Conservation (phyloP, 179 eudicot species). For the Silene noctiflora region DNA sequence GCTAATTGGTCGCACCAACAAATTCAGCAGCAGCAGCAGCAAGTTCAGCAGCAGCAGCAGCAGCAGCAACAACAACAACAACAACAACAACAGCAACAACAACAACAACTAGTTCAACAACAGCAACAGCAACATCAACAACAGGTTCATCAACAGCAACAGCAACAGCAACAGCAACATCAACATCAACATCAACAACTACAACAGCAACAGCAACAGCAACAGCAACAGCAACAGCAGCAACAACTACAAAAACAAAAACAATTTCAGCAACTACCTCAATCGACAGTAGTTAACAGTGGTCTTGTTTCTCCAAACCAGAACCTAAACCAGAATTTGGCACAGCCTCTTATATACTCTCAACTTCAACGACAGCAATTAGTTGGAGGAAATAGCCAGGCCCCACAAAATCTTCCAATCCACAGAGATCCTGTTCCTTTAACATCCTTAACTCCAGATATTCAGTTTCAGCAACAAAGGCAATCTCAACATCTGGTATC, state of each 20-base stretch:
- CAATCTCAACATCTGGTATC: slow-evolving; percentile 46
- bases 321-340: slow-evolving; percentile 42
- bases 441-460: slow-evolving; percentile 51
- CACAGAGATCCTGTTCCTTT: slow-evolving; percentile 5
- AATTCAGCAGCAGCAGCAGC: neutral
- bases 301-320: slow-evolving; percentile 45
- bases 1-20: slow-evolving; percentile 46
- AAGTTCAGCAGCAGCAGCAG: neutral
- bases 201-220: slow-evolving; percentile 36
- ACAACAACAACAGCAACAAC: neutral
- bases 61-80: neutral
- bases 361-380: slow-evolving; percentile 72
- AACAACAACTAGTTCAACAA: neutral
- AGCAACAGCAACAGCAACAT: slow-evolving; percentile 26
- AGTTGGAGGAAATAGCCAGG: slow-evolving; percentile 33
- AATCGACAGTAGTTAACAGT: slow-evolving; percentile 41
- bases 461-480: slow-evolving; percentile 78
- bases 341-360: slow-evolving; percentile 41
- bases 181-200: slow-evolving; percentile 27
- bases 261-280: slow-evolving; percentile 34
- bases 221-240: slow-evolving; percentile 15
- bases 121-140: neutral
- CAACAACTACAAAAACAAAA: slow-evolving; percentile 33
- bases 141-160: neutral
- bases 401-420: slow-evolving; percentile 38